Base-by-base conservation (phyloP, 257 asterid genomes). In the Dorcoceras hygrometricum region DNA sequence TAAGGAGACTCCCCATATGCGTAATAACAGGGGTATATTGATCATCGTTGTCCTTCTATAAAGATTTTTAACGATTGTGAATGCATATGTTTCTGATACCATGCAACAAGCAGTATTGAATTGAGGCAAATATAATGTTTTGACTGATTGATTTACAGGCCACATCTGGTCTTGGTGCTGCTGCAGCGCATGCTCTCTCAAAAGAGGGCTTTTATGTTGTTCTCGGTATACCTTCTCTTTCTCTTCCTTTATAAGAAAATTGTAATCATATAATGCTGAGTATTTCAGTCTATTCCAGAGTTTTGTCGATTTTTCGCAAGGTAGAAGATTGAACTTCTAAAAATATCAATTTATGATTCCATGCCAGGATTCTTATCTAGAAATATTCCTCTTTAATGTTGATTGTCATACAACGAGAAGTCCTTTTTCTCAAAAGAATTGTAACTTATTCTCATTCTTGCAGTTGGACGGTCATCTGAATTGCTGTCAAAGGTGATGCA, bases 111-210 rank as follows among this genome's bases (percentile, higher is more conserved):
- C 48, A 9, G 60, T 70, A 8, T 46, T 1, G 8, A 18, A 14
- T 54, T 25, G 43, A 25, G 57, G 55, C 5, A 8, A 12, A 6
- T 59, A 27, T 6, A 62, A 39, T 32, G 62, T 70, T 63, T 65
- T 56, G 20, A 59, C 75, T 56, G 64, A 23, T 29, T 66, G 48
- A 29, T 67, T 76, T 75, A 69, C 84, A 89, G 97, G 95, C 96
- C 48, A 84, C 98, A 8, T 89, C 96, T 69, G 97, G 98, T 62
- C 82, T 92, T 78, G 98, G 97, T 63, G 97, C 90, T 66, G 91
- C 89, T 65, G 88, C 89, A 65, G 90, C 96, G 8, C 68, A 65
- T 77, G 95, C 89, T 54, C 87, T 92, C 69, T 81, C 96, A 8
- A 76, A 76, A 72, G 85, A 92, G 80, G 98, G 94, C 4, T 92